Percentiles rank a stretch among this genome's conserved stretches.
These are phyloP conservation scores for Suhomyces terraborum DNA, from an alignment of 1,139 yeast species.

Conservation along the genomic window DNA sequence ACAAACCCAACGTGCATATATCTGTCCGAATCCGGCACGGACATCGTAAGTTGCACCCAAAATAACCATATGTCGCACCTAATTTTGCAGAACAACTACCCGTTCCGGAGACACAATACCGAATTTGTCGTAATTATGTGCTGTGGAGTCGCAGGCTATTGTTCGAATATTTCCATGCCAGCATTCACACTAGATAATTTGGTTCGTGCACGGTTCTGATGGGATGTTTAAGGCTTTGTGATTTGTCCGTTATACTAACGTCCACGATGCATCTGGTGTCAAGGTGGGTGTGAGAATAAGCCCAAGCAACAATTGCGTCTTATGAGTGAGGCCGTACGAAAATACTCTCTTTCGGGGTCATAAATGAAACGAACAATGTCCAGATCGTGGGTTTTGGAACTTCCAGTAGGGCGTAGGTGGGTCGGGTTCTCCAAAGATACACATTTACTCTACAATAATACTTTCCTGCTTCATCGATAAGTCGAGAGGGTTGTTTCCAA, in stretches of 20 bases:
- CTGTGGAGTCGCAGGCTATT: neutral
- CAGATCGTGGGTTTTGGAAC: no score
- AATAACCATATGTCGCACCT: slow-evolving; percentile 1
- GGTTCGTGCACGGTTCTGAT: neutral
- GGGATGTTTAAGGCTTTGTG: neutral
- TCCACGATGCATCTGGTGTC: neutral
- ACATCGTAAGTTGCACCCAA: neutral
- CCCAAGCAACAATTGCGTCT: neutral
- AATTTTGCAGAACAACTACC: neutral
- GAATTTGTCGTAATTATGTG: slow-evolving; percentile 5
- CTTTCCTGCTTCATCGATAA: no score
- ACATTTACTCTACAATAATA: no score
- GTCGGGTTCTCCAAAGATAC: no score
- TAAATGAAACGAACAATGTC: neutral
- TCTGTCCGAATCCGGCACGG: neutral
- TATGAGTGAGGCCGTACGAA: neutral
- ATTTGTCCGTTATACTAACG: neutral
- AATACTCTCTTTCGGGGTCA: neutral
- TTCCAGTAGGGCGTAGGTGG: no score
- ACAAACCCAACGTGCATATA: neutral
- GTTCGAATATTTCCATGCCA: slow-evolving; percentile 1
- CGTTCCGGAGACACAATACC: slow-evolving; percentile 6
- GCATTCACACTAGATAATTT: slow-evolving; percentile 1
- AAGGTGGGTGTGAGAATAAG: neutral
- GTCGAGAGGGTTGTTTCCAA: no score